phyloP scores from a whole-genome alignment of 257 asterid species.

The Rhazya stricta region DNA sequence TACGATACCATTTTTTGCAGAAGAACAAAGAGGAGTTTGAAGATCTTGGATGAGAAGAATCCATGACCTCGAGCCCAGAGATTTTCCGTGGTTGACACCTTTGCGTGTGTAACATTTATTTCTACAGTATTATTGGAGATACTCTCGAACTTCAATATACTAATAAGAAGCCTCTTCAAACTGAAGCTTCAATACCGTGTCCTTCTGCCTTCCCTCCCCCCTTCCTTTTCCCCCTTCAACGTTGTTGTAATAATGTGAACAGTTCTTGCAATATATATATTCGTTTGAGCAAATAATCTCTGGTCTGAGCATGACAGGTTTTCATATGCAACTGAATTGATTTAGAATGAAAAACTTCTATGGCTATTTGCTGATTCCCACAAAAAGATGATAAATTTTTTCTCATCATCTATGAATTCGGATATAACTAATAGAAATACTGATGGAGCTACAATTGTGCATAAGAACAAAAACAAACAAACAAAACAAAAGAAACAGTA shows the following conservation, averaged over 20 bases:
- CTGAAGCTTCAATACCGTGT: not conserved
- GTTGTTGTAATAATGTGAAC: constrained; percentile 26
- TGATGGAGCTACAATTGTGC: too few species aligned
- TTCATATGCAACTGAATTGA: not conserved
- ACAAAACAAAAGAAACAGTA: not conserved
- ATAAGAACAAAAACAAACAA: not conserved
- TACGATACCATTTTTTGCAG: not conserved
- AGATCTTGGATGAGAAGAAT: not conserved
- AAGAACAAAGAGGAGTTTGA: not conserved
- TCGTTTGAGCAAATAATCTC: not conserved
- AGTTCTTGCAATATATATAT: constrained; percentile 17
- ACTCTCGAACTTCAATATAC: not conserved
- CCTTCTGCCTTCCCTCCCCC: not conserved
- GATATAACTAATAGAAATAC: too few species aligned
- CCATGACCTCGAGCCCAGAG: not conserved
- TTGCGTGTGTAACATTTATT: not conserved
- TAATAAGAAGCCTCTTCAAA: constrained; percentile 11
- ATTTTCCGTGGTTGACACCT: not conserved
- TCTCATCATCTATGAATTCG: too few species aligned
- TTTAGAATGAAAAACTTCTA: too few species aligned
- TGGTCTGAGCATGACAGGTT: not conserved
- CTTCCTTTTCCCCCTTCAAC: not conserved
- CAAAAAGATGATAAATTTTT: too few species aligned
- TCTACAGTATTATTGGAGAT: not conserved
- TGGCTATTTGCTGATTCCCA: too few species aligned